Evolutionary conservation across 345 rosid genomes (phyloP), one percentile per base, ranked within the genome.

Genomic region (Microthlaspi erraticum): DNA sequence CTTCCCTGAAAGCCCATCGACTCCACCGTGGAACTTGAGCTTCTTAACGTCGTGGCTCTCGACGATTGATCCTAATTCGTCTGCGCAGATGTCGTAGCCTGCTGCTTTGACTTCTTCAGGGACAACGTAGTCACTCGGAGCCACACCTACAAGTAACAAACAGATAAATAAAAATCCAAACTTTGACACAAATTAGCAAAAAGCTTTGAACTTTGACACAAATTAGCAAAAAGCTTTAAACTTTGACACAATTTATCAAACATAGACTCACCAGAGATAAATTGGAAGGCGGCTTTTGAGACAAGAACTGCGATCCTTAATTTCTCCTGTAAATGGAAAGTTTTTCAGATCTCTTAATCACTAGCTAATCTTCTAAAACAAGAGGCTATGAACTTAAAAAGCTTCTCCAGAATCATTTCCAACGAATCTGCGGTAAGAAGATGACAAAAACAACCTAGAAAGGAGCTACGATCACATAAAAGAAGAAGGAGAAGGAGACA

Each of bases 231-330:
- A 58, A 37, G 18, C 26, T 42, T 3, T 18, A 3, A 20, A 64
- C 77, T 45, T 43, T 37, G 3, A 71, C 11, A 53, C 7, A 32
- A 32, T 32, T 32, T 3, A 32, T 32, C 34, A 5, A 7, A 32
- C 13, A 53, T 4, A 53, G 71, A 55, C 79, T 75, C 66, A 86
- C 98, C 96, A 81, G 80, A 79, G 71, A 90, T 82, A 72, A 87
- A 88, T 37, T 90, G 98, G 77, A 88, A 76, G 11, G 96, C 97
- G 10, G 98, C 98, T 83, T 93, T 90, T 2, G 98, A 93, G 36
- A 90, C 97, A 17, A 93, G 82, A 69, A 93, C 96, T 8, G 98
- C 96, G 53, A 93, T 64, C 82, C 98, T 83, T 68, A 90, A 37
- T 42, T 93, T 93, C 78, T 93, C 96, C 98, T 93, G 81, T 68